These are phyloP conservation scores for Lentinus brumalis DNA, from an alignment of 768 basidiomycete species.

Conservation along the genomic window DNA sequence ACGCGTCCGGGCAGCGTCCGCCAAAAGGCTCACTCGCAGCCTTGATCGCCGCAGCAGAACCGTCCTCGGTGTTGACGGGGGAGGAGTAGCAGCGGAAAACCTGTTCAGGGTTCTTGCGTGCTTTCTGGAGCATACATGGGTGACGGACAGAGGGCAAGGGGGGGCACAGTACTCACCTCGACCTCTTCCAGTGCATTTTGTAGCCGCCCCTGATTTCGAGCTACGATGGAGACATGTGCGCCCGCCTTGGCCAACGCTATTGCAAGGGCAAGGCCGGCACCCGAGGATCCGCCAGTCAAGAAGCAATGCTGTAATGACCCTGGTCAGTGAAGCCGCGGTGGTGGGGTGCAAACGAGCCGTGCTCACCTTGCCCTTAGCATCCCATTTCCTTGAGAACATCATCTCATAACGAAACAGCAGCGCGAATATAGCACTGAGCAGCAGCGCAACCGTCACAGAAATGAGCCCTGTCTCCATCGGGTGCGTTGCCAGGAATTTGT, in stretches of 20 bases:
- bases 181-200: constrained; percentile 59
- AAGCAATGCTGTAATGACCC: constrained; percentile 66
- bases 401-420: constrained; percentile 14
- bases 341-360: neutral
- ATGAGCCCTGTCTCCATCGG: too few species aligned
- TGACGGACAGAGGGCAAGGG: neutral
- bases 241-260: constrained; percentile 65
- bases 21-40: constrained; percentile 55
- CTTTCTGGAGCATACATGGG: neutral
- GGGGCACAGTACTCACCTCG: constrained; percentile 51
- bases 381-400: constrained; percentile 32
- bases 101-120: constrained; percentile 58
- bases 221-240: constrained; percentile 85
- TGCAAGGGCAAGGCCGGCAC: constrained; percentile 78
- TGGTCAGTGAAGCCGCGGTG: neutral
- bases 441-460: neutral
- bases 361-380: constrained; percentile 26
- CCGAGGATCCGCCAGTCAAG: constrained; percentile 82
- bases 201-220: constrained; percentile 67
- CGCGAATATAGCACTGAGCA: constrained; percentile 6
- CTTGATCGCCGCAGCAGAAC: constrained; percentile 63
- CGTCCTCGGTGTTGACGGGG: constrained; percentile 53
- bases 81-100: constrained; percentile 67
- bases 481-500: too few species aligned
- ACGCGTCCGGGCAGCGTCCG: constrained; percentile 68